Conservation (phyloP, 345 rosid species). For the Pistacia vera region DNA sequence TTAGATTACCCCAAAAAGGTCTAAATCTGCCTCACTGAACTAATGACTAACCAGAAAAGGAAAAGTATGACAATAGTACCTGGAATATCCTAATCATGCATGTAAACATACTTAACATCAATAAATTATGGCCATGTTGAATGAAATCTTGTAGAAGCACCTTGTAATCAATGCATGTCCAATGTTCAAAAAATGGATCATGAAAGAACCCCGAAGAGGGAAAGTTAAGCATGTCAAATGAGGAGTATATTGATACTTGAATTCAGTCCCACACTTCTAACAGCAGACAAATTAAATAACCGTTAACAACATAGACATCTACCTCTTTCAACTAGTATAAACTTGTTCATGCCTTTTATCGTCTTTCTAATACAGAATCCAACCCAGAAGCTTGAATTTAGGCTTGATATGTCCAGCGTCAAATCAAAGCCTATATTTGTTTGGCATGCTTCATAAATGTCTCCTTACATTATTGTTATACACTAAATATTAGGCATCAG, state of each 20-base stretch:
- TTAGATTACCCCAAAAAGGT: not conserved
- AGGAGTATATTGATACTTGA: not conserved
- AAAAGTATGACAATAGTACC: not conserved
- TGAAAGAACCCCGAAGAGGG: not conserved
- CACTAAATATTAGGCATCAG: not conserved
- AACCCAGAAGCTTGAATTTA: not conserved
- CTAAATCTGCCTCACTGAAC: not conserved
- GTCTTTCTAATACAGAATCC: not conserved
- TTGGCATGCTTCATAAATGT: not conserved
- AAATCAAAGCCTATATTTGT: not conserved
- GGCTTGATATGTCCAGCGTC: not conserved
- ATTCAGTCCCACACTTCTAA: not conserved
- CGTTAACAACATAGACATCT: not conserved
- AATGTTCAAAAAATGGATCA: not conserved
- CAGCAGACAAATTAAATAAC: not conserved
- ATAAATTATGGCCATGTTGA: not conserved
- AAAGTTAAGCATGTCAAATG: not conserved
- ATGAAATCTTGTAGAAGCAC: not conserved
- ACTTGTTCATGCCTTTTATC: not conserved
- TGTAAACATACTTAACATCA: not conserved
- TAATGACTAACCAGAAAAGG: not conserved
- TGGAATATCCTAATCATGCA: not conserved
- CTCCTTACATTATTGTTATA: not conserved
- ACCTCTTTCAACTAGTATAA: not conserved
- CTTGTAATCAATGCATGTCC: not conserved